These are phyloP conservation scores for Colletotrichum spinosum DNA, from an alignment of 2,329 filamentous ascomycete genomes.

Conservation along the genomic window DNA sequence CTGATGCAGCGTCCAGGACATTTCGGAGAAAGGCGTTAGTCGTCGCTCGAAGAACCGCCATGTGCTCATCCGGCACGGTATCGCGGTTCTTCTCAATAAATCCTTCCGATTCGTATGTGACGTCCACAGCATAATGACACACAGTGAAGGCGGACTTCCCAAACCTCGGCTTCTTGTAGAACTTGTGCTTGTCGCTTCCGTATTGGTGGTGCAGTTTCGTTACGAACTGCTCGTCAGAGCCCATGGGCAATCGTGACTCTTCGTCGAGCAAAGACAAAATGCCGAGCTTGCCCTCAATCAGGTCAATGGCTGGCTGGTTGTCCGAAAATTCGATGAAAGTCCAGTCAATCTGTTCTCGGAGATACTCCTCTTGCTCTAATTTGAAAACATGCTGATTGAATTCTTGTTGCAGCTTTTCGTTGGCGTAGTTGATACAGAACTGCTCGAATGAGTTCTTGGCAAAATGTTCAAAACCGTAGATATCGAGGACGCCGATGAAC, in stretches of 20 bases:
- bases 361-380: slow-evolving; percentile 97
- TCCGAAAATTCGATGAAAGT: slow-evolving; percentile 99
- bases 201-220: slow-evolving; percentile 97
- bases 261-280: slow-evolving; percentile 93
- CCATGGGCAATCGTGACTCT: slow-evolving; percentile 96
- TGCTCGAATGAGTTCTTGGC: slow-evolving; percentile 99
- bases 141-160: slow-evolving; percentile 98
- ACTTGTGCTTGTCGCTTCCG: slow-evolving; percentile 88
- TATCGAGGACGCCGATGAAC: slow-evolving; percentile 99
- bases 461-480: slow-evolving; percentile 99
- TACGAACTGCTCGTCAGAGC: slow-evolving; percentile 95
- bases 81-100: slow-evolving; percentile 99
- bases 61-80: slow-evolving; percentile 97
- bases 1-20: slow-evolving; percentile 86
- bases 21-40: slow-evolving; percentile 86
- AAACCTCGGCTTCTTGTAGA: slow-evolving; percentile 98
- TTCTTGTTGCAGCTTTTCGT: slow-evolving; percentile 98
- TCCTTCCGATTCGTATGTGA: slow-evolving; percentile 98
- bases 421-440: slow-evolving; percentile 99
- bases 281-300: slow-evolving; percentile 97
- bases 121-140: slow-evolving; percentile 97
- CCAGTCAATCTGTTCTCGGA: slow-evolving; percentile 97
- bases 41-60: slow-evolving; percentile 89
- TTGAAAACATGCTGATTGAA: slow-evolving; percentile 99
- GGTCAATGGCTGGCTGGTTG: slow-evolving; percentile 98